phyloP scores from a whole-genome alignment of 140 eudicot genomes.

The Bidens hawaiensis region DNA sequence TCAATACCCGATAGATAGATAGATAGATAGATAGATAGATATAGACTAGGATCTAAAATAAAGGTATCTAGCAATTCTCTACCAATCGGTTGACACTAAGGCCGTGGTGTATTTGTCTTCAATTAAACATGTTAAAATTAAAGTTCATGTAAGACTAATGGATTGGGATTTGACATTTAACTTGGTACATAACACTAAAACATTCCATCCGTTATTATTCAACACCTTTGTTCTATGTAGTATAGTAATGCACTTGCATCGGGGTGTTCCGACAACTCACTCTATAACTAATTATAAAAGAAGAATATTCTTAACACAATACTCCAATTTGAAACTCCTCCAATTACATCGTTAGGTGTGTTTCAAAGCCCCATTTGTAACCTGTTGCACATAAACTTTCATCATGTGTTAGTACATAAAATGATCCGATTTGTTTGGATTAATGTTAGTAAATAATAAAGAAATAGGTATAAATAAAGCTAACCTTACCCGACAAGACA shows the following conservation, averaged over 20 bases:
- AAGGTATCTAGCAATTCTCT: too few species aligned
- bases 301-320: neutral
- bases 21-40: too few species aligned
- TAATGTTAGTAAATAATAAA: neutral
- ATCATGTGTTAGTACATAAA: neutral
- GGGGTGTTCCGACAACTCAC: neutral
- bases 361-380: neutral
- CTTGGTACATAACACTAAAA: neutral
- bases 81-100: too few species aligned
- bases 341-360: neutral
- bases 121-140: too few species aligned
- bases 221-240: too few species aligned
- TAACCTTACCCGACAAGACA: slow-evolving; percentile 1
- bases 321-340: neutral
- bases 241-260: neutral
- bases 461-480: neutral
- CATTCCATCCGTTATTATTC: too few species aligned
- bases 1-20: too few species aligned
- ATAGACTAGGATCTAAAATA: too few species aligned
- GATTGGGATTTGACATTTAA: neutral
- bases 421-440: too few species aligned
- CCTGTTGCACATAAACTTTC: neutral
- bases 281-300: neutral
- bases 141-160: too few species aligned
- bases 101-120: too few species aligned